Percentiles rank a stretch among this genome's conserved stretches.
Evolutionary conservation across 108 stramenopile genomes (phyloP).

Genomic region (Nannochloropsis gaditana): DNA sequence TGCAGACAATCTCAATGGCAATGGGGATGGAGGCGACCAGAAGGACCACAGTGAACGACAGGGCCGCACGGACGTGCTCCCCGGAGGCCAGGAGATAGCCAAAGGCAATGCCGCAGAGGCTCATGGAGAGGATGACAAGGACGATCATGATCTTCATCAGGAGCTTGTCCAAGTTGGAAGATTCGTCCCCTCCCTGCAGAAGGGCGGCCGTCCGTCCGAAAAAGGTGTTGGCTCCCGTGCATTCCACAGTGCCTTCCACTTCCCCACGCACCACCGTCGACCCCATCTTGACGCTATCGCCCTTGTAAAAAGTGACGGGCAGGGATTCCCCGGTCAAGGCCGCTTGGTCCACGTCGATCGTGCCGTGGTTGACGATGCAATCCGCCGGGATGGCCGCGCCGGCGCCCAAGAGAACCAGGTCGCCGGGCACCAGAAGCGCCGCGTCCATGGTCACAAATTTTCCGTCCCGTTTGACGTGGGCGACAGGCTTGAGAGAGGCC

Average conservation of each 20-base stretch:
- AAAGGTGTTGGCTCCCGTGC: slow-evolving; percentile 64
- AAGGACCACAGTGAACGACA: slow-evolving; percentile 60
- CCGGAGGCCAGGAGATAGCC: background rate
- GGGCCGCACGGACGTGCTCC: background rate
- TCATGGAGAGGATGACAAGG: slow-evolving; percentile 57
- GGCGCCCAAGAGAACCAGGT: slow-evolving; percentile 20
- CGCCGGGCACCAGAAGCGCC: slow-evolving; percentile 11
- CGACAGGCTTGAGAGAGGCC: background rate
- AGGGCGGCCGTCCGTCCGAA: slow-evolving; percentile 67
- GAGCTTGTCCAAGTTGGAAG: slow-evolving; percentile 60
- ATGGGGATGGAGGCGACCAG: slow-evolving; percentile 70
- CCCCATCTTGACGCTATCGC: slow-evolving; percentile 61
- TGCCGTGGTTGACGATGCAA: slow-evolving; percentile 24
- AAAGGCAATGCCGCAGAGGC: slow-evolving; percentile 54
- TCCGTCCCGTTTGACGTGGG: slow-evolving; percentile 11
- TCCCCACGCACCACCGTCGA: slow-evolving; percentile 65
- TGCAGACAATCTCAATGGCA: slow-evolving; percentile 68
- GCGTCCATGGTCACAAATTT: background rate
- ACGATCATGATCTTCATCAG: slow-evolving; percentile 63
- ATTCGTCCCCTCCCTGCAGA: slow-evolving; percentile 52
- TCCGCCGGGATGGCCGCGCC: slow-evolving; percentile 19
- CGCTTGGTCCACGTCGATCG: slow-evolving; percentile 65
- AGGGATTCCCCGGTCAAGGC: slow-evolving; percentile 75
- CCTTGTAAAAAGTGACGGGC: slow-evolving; percentile 64
- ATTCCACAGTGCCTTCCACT: slow-evolving; percentile 34